phyloP scores from a whole-genome alignment of 2,329 filamentous ascomycete genomes.

The Alternaria sp. region DNA sequence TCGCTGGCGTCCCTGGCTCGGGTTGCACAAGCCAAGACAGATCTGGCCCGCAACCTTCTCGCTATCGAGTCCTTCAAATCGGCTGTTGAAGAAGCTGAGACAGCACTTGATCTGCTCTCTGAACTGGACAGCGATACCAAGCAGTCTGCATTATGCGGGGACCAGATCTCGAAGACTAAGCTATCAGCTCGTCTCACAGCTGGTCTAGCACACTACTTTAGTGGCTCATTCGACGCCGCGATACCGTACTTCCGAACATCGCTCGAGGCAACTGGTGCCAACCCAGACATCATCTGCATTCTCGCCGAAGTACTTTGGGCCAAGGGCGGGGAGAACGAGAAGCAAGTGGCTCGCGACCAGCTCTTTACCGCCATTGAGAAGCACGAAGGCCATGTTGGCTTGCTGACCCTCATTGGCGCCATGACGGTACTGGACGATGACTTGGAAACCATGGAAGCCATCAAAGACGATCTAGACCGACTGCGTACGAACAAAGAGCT shows the following conservation, averaged over 20 bases:
- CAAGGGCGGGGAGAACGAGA: slow-evolving; percentile 75
- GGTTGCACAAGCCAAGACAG: slow-evolving; percentile 84
- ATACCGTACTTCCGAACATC: slow-evolving; percentile 82
- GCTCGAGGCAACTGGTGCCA: slow-evolving; percentile 74
- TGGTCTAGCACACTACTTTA: slow-evolving; percentile 81
- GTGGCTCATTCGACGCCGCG: slow-evolving; percentile 68
- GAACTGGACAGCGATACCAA: slow-evolving; percentile 64
- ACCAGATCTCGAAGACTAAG: slow-evolving; percentile 72
- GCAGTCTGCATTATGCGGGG: slow-evolving; percentile 62
- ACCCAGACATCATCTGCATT: slow-evolving; percentile 85
- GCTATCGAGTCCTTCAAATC: slow-evolving; percentile 68
- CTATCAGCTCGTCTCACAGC: slow-evolving; percentile 86
- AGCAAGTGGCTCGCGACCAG: slow-evolving; percentile 76
- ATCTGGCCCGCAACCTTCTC: slow-evolving; percentile 83
- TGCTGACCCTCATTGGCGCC: slow-evolving; percentile 80
- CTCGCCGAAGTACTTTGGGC: slow-evolving; percentile 94
- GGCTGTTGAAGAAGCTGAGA: slow-evolving; percentile 80
- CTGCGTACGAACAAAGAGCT: slow-evolving; percentile 73
- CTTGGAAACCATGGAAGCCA: slow-evolving; percentile 78
- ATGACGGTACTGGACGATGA: slow-evolving; percentile 84
- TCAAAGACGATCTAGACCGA: slow-evolving; percentile 75
- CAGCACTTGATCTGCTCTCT: slow-evolving; percentile 77
- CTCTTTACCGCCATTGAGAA: slow-evolving; percentile 81
- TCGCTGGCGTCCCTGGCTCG: slow-evolving; percentile 73
- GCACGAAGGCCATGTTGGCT: slow-evolving; percentile 76